A percentile compares a stretch with the other conserved stretches of the same genome.
Evolutionary conservation across 345 rosid species (phyloP).

Genomic region (Firmiana major): DNA sequence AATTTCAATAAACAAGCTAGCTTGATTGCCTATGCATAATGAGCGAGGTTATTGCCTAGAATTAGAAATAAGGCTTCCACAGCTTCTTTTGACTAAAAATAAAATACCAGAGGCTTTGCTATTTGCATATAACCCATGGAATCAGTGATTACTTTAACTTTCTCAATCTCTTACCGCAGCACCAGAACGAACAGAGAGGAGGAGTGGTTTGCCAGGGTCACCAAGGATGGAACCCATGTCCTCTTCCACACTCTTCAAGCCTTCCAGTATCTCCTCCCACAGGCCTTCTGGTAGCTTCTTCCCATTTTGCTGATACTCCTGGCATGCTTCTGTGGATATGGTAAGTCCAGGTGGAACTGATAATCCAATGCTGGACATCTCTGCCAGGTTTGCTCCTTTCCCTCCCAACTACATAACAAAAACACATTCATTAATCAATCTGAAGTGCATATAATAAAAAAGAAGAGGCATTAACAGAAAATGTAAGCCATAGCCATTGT

Average conservation of each 20-base stretch:
- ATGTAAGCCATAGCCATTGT: background rate
- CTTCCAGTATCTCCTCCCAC: slow-evolving; percentile 78
- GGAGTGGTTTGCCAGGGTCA: slow-evolving; percentile 77
- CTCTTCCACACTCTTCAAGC: slow-evolving; percentile 50
- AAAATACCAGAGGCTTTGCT: background rate
- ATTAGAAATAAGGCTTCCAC: background rate
- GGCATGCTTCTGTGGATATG: slow-evolving; percentile 93
- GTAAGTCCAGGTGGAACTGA: slow-evolving; percentile 96
- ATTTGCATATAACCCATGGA: background rate
- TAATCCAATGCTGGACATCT: slow-evolving; percentile 93
- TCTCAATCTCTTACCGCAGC: slow-evolving; percentile 66
- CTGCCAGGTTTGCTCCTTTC: slow-evolving; percentile 95
- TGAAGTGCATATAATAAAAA: background rate
- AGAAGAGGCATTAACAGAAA: background rate
- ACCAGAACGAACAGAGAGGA: slow-evolving; percentile 96
- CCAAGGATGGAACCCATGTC: slow-evolving; percentile 84
- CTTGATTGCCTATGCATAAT: background rate
- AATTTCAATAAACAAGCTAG: background rate
- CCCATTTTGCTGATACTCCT: slow-evolving; percentile 61
- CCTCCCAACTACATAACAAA: slow-evolving; percentile 68
- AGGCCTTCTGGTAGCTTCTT: slow-evolving; percentile 59
- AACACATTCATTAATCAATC: slow-evolving; percentile 4
- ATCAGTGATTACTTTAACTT: background rate
- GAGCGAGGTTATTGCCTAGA: background rate
- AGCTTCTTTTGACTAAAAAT: background rate